These are phyloP conservation scores for Acanthochlamys bracteata DNA, from an alignment of 106 monocot species.

Conservation along the genomic window DNA sequence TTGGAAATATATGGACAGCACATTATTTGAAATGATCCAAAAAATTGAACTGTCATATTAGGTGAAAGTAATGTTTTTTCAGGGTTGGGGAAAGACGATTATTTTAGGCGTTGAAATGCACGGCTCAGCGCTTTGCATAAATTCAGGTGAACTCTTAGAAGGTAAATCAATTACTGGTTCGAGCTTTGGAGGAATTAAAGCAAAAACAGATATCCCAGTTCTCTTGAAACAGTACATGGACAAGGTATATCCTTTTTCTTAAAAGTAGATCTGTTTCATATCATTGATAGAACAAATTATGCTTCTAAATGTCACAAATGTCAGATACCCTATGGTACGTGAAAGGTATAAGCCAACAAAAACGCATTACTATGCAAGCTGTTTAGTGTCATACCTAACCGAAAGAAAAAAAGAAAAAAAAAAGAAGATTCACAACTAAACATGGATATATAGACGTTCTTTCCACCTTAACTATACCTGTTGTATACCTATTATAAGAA, in stretches of 20 bases:
- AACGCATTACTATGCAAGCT: too few relatives aligned
- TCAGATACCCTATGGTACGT: too few relatives aligned
- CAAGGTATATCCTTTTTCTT: slow-evolving; percentile 24
- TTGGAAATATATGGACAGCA: not conserved
- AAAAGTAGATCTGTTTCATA: too few relatives aligned
- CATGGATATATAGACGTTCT: too few relatives aligned
- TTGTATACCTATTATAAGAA: too few relatives aligned
- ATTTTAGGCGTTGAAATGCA: slow-evolving; percentile 81
- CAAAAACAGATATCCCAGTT: slow-evolving; percentile 63
- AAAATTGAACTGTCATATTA: not conserved
- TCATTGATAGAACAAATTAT: too few relatives aligned
- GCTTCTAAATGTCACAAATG: too few relatives aligned
- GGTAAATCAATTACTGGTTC: slow-evolving; percentile 63
- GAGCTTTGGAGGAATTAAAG: slow-evolving; percentile 67
- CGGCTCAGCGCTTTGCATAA: slow-evolving; percentile 31
- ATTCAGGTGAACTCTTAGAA: slow-evolving; percentile 16
- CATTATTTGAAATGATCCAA: not conserved
- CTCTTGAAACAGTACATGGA: slow-evolving; percentile 51
- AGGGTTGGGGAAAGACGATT: slow-evolving; percentile 65
- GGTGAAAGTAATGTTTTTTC: not conserved
- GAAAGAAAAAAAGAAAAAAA: too few relatives aligned
- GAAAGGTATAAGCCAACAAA: too few relatives aligned
- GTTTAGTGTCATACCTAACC: too few relatives aligned
- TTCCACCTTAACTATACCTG: too few relatives aligned
- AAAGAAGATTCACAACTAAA: too few relatives aligned